Conservation (phyloP, 495 filamentous ascomycete genomes). For the Tuber brumale region DNA sequence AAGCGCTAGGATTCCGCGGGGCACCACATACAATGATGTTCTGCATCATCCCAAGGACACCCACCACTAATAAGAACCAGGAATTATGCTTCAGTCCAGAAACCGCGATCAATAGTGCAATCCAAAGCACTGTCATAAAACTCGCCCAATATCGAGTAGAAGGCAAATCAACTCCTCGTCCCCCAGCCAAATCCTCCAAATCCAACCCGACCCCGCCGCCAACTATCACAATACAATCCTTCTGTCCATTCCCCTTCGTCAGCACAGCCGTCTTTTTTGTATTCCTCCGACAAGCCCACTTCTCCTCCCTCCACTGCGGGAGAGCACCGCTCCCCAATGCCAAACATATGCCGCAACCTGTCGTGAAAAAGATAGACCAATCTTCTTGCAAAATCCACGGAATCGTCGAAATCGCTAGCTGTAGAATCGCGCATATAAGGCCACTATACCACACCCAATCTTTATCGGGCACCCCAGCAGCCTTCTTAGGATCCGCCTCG, state of each 20-base stretch:
- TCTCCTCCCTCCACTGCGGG: conserved; percentile 51
- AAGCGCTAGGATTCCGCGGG: conserved; percentile 34
- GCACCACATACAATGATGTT: conserved; percentile 45
- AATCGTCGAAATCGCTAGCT: conserved; percentile 48
- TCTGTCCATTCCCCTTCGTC: conserved; percentile 47
- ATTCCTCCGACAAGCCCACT: conserved; percentile 46
- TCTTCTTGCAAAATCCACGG: conserved; percentile 45
- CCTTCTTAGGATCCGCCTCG: conserved; percentile 3
- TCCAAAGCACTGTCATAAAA: conserved; percentile 42
- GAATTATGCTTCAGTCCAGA: conserved; percentile 41
- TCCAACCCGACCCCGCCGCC: conserved; percentile 45
- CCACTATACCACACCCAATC: conserved; percentile 45
- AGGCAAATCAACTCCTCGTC: background rate
- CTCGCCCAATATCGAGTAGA: background rate
- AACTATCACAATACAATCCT: conserved; percentile 47
- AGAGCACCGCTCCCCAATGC: conserved; percentile 42
- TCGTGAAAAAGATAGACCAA: conserved; percentile 49
- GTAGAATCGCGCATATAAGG: conserved; percentile 43
- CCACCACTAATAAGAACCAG: conserved; percentile 46
- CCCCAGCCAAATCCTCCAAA: conserved; percentile 48
- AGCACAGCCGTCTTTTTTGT: conserved; percentile 42
- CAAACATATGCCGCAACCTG: conserved; percentile 44
- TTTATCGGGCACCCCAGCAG: conserved; percentile 15
- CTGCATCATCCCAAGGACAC: conserved; percentile 46
- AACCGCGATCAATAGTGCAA: conserved; percentile 43